Conservation (phyloP, 140 eudicot species). For the Cichorium intybus region DNA sequence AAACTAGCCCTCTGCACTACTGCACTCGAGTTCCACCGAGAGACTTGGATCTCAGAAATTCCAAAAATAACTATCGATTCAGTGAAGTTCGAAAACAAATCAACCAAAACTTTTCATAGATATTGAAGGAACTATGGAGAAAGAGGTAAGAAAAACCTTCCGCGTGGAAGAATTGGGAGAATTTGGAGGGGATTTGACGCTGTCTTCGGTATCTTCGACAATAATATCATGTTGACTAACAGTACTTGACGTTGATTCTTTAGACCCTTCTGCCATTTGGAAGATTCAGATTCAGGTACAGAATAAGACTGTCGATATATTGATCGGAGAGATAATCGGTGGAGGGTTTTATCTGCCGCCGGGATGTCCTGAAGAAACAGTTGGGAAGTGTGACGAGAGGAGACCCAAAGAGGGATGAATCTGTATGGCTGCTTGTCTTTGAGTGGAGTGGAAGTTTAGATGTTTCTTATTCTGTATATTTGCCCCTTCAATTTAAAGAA, state of each 20-base stretch:
- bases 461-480: neutral
- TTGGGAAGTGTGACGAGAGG: constrained; percentile 13
- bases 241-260: constrained; percentile 46
- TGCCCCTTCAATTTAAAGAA: neutral
- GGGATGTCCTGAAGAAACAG: constrained; percentile 15
- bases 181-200: constrained; percentile 61
- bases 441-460: constrained; percentile 24
- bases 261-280: constrained; percentile 56
- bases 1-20: neutral
- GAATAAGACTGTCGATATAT: neutral
- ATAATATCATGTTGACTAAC: constrained; percentile 41
- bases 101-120: neutral
- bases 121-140: neutral
- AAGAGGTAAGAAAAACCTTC: constrained; percentile 42
- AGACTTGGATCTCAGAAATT: constrained; percentile 16
- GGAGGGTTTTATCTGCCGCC: constrained; percentile 16
- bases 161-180: constrained; percentile 85
- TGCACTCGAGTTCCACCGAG: constrained; percentile 11
- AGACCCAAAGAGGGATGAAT: constrained; percentile 13
- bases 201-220: constrained; percentile 66
- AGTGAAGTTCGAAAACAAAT: neutral
- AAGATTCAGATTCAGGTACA: neutral
- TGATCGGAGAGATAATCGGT: constrained; percentile 22
- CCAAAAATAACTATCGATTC: neutral
- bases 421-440: constrained; percentile 21